Evolutionary conservation across 2,329 filamentous ascomycete genomes (phyloP), one percentile per base, ranked within the genome.

Genomic region (Fusarium chuoi): DNA sequence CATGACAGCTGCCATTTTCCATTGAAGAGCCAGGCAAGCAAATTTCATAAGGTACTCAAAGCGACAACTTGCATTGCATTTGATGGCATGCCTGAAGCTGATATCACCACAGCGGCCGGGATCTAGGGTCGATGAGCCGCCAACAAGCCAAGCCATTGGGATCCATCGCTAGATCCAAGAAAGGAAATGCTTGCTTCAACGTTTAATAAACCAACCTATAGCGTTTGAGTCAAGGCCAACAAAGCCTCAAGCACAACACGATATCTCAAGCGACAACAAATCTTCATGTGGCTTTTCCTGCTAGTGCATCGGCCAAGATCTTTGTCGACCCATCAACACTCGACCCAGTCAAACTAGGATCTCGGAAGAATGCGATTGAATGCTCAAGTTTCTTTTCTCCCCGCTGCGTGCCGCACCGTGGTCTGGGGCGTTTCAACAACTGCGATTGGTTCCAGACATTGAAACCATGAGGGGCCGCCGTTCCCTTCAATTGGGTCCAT

Each of bases 381-480:
- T 61, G 45, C 26, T 30, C 59, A 49, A 44, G 52, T 65, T 57
- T 35, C 60, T 39, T 52, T 58, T 42, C 46, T 62, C 68, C 52
- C 68, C 46, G 39, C 60, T 68, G 65, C 68, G 59, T 46, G 51
- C 73, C 70, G 62, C 36, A 71, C 74, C 68, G 58, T 69, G 55
- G 41, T 63, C 66, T 51, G 69, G 63, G 63, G 60, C 59, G 62
- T 56, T 63, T 52, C 35, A 33, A 52, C 28, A 62, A 42, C 65
- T 62, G 71, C 76, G 76, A 78, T 78, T 78, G 76, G 76, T 55
- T 75, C 69, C 61, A 45, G 60, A 61, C n/a, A 44, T 54, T 35
- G 62, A 74, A 70, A 65, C 73, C 56, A 74, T 73, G 73, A 76
- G 65, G 70, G 70, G 64, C 65, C 17, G 46, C 71, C 41, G 73